Conservation (phyloP, 1,284 basidiomycete species). For the Porodaedalea pini region DNA sequence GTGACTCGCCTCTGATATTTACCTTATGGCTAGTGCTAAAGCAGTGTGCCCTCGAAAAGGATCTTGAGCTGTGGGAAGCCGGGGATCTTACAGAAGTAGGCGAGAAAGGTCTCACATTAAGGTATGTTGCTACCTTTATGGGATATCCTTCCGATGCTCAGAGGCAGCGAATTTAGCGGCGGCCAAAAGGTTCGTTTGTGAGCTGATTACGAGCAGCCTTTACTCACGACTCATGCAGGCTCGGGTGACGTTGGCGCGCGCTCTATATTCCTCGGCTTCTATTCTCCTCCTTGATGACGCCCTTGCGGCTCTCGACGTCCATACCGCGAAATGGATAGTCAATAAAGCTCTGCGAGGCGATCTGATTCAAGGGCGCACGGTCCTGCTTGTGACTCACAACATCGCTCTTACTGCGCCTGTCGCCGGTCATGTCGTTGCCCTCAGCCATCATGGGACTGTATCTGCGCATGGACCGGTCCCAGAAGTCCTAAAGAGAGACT, state of each 20-base stretch:
- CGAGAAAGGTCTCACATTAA: slow-evolving; percentile 31
- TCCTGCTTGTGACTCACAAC: slow-evolving; percentile 45
- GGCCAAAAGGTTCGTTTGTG: too few relatives aligned
- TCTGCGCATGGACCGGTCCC: slow-evolving; percentile 25
- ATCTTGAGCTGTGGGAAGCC: too few relatives aligned
- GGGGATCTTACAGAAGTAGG: too few relatives aligned
- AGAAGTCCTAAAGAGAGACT: slow-evolving; percentile 28
- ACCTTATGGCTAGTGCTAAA: slow-evolving; percentile 40
- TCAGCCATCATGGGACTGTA: slow-evolving; percentile 31
- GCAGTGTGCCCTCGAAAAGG: too few relatives aligned
- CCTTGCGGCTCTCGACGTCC: slow-evolving; percentile 43
- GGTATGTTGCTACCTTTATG: slow-evolving; percentile 16
- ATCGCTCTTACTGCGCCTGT: slow-evolving; percentile 38
- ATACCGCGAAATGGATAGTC: slow-evolving; percentile 44
- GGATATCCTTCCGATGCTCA: slow-evolving; percentile 2
- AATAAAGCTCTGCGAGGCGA: slow-evolving; percentile 41
- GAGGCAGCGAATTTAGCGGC: slow-evolving; percentile 28
- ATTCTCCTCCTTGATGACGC: slow-evolving; percentile 41
- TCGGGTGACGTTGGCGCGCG: slow-evolving; percentile 36
- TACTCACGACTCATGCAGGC: slow-evolving; percentile 7
- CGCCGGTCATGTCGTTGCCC: slow-evolving; percentile 37
- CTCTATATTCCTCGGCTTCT: slow-evolving; percentile 36
- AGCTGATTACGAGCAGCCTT: too few relatives aligned
- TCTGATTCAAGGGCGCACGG: slow-evolving; percentile 39
- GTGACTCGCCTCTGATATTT: too few relatives aligned